phyloP scores from a whole-genome alignment of 352 stramenopile genomes.

The Phytopythium helicoides region DNA sequence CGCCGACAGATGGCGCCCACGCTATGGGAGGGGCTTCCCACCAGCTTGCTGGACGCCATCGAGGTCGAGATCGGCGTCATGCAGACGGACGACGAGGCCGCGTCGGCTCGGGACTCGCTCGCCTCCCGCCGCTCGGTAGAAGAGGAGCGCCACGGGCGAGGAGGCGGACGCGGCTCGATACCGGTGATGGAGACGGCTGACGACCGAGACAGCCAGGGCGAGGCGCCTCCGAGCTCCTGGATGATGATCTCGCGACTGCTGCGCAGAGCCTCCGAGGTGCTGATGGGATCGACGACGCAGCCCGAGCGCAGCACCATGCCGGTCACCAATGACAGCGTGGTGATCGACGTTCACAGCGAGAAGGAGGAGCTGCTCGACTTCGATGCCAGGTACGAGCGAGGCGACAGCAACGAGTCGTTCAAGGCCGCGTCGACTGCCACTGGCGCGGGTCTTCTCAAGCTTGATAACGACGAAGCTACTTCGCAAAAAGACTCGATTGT shows the following conservation, averaged over 20 bases:
- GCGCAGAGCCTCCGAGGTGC: slow-evolving; percentile 14
- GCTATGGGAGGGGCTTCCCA: slow-evolving; percentile 17
- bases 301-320: not conserved
- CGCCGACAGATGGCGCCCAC: slow-evolving; percentile 21
- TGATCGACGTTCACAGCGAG: slow-evolving; percentile 1
- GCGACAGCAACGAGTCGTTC: not conserved
- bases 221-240: slow-evolving; percentile 23
- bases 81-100: slow-evolving; percentile 19
- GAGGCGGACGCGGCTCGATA: slow-evolving; percentile 26
- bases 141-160: slow-evolving; percentile 5
- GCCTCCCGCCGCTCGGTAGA: no score
- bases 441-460: not conserved
- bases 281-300: slow-evolving; percentile 1
- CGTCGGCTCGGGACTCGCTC: no score
- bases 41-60: slow-evolving; percentile 24
- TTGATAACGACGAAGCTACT: not conserved
- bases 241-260: slow-evolving; percentile 27
- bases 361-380: not conserved
- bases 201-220: no score
- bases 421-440: slow-evolving; percentile 1
- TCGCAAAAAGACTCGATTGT: not conserved
- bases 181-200: slow-evolving; percentile 41
- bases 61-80: slow-evolving; percentile 29
- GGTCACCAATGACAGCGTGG: not conserved
- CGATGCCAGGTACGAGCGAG: not conserved